Percentiles rank a stretch among this genome's conserved stretches.
These are phyloP conservation scores for Parietaria judaica DNA, from an alignment of 306 rosid genomes.

Conservation along the genomic window DNA sequence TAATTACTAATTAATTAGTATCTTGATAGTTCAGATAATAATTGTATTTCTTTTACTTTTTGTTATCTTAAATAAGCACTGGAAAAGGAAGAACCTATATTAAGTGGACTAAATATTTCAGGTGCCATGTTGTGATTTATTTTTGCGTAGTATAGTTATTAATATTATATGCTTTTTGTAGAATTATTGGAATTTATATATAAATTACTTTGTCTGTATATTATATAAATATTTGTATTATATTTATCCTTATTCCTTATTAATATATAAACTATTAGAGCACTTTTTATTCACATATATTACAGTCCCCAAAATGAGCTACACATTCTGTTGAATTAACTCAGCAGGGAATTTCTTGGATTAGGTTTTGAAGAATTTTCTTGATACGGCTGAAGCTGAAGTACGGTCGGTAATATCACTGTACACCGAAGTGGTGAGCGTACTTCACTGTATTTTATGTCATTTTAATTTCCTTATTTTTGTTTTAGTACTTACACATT, in stretches of 20 bases:
- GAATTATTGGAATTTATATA: too few relatives aligned
- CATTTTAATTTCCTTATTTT: conserved; percentile 11
- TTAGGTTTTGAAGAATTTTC: conserved; percentile 84
- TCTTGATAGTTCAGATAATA: not conserved
- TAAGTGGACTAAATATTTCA: not conserved
- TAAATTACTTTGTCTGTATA: too few relatives aligned
- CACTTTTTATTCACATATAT: not conserved
- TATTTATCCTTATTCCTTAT: too few relatives aligned
- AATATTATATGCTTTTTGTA: too few relatives aligned
- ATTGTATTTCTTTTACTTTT: not conserved
- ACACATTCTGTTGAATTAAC: not conserved
- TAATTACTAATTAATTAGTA: too few relatives aligned
- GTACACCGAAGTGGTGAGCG: conserved; percentile 94
- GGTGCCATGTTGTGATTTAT: not conserved
- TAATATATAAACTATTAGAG: too few relatives aligned
- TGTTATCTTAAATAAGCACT: too few relatives aligned
- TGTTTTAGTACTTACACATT: conserved; percentile 18
- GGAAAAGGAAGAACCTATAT: too few relatives aligned
- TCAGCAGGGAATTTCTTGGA: conserved; percentile 11
- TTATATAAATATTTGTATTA: too few relatives aligned
- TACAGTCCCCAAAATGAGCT: not conserved
- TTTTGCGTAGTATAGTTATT: conserved; percentile 3
- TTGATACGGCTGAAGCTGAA: conserved; percentile 92
- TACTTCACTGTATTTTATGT: conserved; percentile 11
- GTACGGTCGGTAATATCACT: conserved; percentile 85